These are phyloP conservation scores for Fonsecaea monophora DNA, from an alignment of 2,329 filamentous ascomycete genomes.

Conservation along the genomic window DNA sequence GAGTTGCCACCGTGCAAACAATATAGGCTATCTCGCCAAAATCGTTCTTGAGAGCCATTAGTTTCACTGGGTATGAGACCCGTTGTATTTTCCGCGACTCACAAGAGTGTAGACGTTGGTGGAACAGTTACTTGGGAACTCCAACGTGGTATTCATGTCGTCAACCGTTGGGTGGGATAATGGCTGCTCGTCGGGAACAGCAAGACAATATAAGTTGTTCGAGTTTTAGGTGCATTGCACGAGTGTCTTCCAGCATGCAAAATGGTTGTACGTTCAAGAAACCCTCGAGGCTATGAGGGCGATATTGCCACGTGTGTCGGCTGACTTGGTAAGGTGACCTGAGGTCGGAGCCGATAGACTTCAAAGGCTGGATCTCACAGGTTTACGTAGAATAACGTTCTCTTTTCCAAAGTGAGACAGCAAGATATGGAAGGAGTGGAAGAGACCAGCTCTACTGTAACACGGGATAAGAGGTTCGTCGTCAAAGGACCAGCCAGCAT, in stretches of 20 bases:
- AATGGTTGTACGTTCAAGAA: background rate
- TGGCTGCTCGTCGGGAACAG: constrained; percentile 25
- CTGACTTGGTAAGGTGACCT: constrained; percentile 3
- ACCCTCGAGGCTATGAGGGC: background rate
- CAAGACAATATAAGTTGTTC: constrained; percentile 16
- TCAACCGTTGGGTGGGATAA: constrained; percentile 38
- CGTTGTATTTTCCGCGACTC: constrained; percentile 4
- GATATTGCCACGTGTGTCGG: constrained; percentile 1
- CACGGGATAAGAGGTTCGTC: background rate
- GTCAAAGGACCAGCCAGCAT: background rate
- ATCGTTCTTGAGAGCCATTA: constrained; percentile 31
- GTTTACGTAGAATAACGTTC: background rate
- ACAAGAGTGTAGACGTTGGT: constrained; percentile 40
- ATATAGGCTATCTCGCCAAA: constrained; percentile 41
- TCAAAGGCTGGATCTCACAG: background rate
- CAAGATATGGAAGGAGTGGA: background rate
- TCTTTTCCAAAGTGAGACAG: background rate
- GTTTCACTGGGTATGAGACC: constrained; percentile 5
- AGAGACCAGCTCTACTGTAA: background rate
- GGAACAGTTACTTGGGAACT: constrained; percentile 36
- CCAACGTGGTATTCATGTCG: constrained; percentile 33
- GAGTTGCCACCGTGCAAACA: constrained; percentile 38
- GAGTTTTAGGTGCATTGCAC: constrained; percentile 31
- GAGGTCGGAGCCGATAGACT: background rate
- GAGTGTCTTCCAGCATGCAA: background rate